Evolutionary conservation across 768 basidiomycete species (phyloP), one percentile per base, ranked within the genome.

Genomic region (Lentinula detonsa): DNA sequence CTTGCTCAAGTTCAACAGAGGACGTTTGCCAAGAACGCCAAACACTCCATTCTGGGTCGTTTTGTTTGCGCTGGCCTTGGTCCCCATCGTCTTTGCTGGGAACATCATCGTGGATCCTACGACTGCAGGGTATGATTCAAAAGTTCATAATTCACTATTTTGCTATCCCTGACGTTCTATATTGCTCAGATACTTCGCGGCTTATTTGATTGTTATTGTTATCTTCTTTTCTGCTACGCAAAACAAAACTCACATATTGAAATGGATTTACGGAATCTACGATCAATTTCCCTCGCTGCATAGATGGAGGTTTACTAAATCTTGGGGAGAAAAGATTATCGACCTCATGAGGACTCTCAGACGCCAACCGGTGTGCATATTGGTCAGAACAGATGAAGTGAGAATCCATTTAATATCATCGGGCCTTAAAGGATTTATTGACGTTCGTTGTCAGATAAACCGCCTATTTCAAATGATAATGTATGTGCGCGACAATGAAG

Each of bases 331-430:
- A 11, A 69, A 64, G 37, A 66, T 88, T 35, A 78, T 83, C 7
- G 61, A 63, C 4, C 61, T 71, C 2, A 84, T 88, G 76, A 71
- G 69, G 10, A 72, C 64, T 1, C 63, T 86, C 55, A 81, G 79
- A 69, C 70, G 75, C 53, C 82, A 83, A 66, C 80, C 84, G 0
- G 77, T 89, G 4, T 85, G 85, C 65, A 72, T 90, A 7, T 72
- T 88, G 58, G 82, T 81, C 13, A 86, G 82, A 68, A 81, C 79
- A 0, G 88, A 90, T 60, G 87, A 88, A 76, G 88, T 89, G 59
- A 15, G 76, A 64, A 28, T 37, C 18, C n/a, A 23, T 8, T 35
- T 21, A 28, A 4, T 28, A 3, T 28, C 28, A 28, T 28, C 28
- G 28, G 28, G 28, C 28, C 28, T 28, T 28, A 28, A 3, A 28